Percentiles rank a stretch among this genome's conserved stretches.
Evolutionary conservation across 164 flowering plant genomes (phyloP).

Genomic region (Cinnamomum micranthum): DNA sequence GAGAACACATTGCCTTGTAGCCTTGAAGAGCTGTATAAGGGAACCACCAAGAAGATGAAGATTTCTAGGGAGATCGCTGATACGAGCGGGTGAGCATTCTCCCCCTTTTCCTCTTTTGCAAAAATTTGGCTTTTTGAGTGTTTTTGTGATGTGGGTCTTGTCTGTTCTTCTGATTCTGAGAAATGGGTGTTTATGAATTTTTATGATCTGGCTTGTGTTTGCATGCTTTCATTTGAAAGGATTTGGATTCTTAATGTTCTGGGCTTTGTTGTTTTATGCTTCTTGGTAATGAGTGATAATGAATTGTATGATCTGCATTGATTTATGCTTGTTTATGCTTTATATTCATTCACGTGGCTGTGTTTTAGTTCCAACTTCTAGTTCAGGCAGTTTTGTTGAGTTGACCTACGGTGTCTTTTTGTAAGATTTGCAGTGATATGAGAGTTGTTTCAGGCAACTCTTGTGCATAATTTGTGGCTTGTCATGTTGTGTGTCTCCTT

Average conservation of each 20-base stretch:
- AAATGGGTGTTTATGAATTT: neutral
- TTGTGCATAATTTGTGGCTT: too few species aligned
- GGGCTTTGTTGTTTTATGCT: neutral
- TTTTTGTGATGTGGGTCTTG: neutral
- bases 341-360: too few species aligned
- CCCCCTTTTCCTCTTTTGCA: neutral
- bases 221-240: neutral
- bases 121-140: neutral
- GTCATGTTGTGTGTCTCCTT: too few species aligned
- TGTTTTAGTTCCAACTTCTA: too few species aligned
- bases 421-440: too few species aligned
- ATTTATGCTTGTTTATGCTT: too few species aligned
- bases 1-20: slow-evolving; percentile 49
- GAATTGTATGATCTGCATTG: too few species aligned
- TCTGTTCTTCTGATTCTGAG: neutral
- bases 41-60: slow-evolving; percentile 64
- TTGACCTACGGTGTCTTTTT: too few species aligned
- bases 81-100: slow-evolving; percentile 45
- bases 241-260: neutral
- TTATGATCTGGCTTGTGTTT: neutral
- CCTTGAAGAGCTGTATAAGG: slow-evolving; percentile 61
- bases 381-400: too few species aligned
- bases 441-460: too few species aligned
- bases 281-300: too few species aligned
- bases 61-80: slow-evolving; percentile 56